These are phyloP conservation scores for Physocladia obscura DNA, from an alignment of 192 early-diverging fungal species.

Conservation along the genomic window DNA sequence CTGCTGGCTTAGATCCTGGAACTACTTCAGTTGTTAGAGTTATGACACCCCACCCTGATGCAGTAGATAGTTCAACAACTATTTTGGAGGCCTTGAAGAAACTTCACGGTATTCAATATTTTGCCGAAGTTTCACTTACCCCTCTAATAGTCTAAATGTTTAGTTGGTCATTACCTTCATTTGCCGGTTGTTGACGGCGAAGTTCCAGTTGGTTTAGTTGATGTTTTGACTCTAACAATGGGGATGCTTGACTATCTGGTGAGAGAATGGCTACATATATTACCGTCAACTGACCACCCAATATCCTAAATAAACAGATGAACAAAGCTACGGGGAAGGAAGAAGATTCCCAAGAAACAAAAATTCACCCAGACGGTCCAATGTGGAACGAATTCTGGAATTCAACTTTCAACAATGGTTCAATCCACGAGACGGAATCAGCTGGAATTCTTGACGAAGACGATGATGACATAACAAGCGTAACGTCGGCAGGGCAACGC, in stretches of 20 bases:
- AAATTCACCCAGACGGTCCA: conserved; percentile 23
- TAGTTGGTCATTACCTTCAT: conserved; percentile 46
- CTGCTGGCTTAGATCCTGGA: conserved; percentile 75
- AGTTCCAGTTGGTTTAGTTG: conserved; percentile 44
- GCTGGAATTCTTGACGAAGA: neutral
- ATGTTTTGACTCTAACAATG: conserved; percentile 52
- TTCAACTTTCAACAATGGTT: conserved; percentile 30
- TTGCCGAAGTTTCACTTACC: neutral
- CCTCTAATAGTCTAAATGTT: neutral
- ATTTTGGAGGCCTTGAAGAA: conserved; percentile 55
- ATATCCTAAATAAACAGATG: neutral
- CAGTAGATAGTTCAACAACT: conserved; percentile 32
- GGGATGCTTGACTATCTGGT: conserved; percentile 37
- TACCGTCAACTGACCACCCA: too few relatives aligned
- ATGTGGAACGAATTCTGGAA: conserved; percentile 56
- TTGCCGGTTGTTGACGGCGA: conserved; percentile 48
- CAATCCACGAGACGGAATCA: conserved; percentile 22
- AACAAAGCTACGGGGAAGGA: conserved; percentile 20
- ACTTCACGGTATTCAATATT: conserved; percentile 39
- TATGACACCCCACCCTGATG: conserved; percentile 72
- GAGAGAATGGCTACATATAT: neutral
- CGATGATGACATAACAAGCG: neutral
- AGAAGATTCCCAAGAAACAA: neutral
- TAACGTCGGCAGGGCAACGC: neutral
- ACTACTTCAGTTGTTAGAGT: conserved; percentile 93